Conservation (phyloP, 2,329 filamentous ascomycete species). For the Akanthomyces muscarius region DNA sequence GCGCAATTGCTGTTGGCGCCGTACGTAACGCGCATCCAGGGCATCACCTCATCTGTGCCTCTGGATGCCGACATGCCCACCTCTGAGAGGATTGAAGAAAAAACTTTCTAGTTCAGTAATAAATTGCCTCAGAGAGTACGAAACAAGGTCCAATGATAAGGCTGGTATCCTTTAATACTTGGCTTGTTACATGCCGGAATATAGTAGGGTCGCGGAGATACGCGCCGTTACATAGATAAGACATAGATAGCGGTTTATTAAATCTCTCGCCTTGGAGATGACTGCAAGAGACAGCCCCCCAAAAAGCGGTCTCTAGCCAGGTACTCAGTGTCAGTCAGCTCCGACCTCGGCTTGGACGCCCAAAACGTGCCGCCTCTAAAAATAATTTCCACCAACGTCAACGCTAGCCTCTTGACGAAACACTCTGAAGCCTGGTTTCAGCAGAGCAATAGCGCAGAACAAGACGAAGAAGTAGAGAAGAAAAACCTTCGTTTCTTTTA, state of each 20-base stretch:
- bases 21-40: not conserved
- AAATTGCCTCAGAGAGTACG: not conserved
- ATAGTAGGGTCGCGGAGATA: slow-evolving; percentile 12
- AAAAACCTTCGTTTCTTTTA: not conserved
- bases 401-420: not conserved
- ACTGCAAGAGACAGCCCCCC: not conserved
- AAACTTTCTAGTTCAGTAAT: not conserved
- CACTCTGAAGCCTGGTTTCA: not conserved
- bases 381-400: not conserved
- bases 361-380: not conserved
- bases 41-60: not conserved
- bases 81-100: not conserved
- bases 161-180: not conserved
- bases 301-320: slow-evolving; percentile 9
- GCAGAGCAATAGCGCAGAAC: not conserved
- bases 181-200: slow-evolving; percentile 4
- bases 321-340: not conserved
- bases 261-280: slow-evolving; percentile 13
- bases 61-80: not conserved
- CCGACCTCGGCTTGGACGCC: slow-evolving; percentile 13
- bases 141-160: slow-evolving; percentile 2
- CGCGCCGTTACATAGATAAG: slow-evolving; percentile 16
- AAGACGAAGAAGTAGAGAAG: not conserved
- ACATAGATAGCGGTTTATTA: slow-evolving; percentile 16
- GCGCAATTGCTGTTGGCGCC: slow-evolving; percentile 12